Conservation (phyloP, 768 basidiomycete genomes). For the Macrocybe gigantea region DNA sequence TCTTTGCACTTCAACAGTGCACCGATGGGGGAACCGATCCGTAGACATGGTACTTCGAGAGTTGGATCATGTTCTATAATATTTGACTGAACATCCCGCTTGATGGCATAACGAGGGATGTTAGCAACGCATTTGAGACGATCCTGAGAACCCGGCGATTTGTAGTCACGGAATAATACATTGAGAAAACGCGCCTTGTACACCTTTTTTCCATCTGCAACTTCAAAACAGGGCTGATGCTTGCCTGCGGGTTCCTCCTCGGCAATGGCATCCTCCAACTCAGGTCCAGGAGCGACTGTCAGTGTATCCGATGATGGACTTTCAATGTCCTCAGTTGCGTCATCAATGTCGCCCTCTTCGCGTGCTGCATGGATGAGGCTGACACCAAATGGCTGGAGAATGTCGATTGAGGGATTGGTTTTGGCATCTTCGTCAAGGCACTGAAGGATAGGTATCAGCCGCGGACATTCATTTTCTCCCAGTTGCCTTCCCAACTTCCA, state of each 20-base stretch:
- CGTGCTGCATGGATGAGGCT: not conserved
- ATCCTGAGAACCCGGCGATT: slow-evolving; percentile 1
- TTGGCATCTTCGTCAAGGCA: not conserved
- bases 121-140: slow-evolving; percentile 5
- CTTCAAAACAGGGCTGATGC: slow-evolving; percentile 2
- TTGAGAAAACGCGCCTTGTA: slow-evolving; percentile 3
- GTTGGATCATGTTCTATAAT: not conserved
- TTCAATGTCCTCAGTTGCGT: too few relatives aligned
- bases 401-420: not conserved
- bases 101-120: not conserved
- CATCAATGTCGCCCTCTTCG: too few relatives aligned
- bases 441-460: not conserved
- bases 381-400: slow-evolving; percentile 9
- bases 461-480: slow-evolving; percentile 11
- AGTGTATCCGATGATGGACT: too few relatives aligned
- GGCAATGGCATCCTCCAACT: slow-evolving; percentile 4
- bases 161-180: not conserved
- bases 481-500: slow-evolving; percentile 21
- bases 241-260: not conserved
- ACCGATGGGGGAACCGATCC: slow-evolving; percentile 5
- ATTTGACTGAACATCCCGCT: too few relatives aligned
- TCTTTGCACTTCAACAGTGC: slow-evolving; percentile 10
- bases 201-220: slow-evolving; percentile 3
- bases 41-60: not conserved
- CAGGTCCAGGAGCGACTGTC: too few relatives aligned